Evolutionary conservation across 257 asterid species (phyloP).

Genomic region (Fraxinus pennsylvanica): DNA sequence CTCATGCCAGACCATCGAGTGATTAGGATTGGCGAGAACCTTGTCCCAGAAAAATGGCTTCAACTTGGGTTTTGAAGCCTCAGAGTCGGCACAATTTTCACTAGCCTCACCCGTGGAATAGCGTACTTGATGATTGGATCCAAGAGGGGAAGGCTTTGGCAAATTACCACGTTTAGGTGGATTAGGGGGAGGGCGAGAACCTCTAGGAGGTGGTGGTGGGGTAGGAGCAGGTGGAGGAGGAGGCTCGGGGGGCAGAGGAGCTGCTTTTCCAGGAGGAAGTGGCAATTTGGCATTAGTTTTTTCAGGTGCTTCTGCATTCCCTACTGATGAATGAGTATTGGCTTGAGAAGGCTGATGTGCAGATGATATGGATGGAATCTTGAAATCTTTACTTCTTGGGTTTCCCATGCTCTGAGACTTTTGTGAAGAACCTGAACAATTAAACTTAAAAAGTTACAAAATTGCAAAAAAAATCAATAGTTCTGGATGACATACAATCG

Average conservation of each 20-base stretch:
- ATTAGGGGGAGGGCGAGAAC: slow-evolving; percentile 58
- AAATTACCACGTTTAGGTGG: slow-evolving; percentile 51
- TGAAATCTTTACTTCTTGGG: slow-evolving; percentile 28
- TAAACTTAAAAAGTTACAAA: slow-evolving; percentile 13
- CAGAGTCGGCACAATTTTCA: slow-evolving; percentile 49
- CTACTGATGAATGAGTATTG: slow-evolving; percentile 34
- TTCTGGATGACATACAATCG: slow-evolving; percentile 3
- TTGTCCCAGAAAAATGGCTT: slow-evolving; percentile 99
- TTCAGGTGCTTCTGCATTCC: slow-evolving; percentile 22
- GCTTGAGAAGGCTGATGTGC: slow-evolving; percentile 33
- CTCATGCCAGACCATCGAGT: slow-evolving; percentile 96
- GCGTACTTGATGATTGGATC: slow-evolving; percentile 44
- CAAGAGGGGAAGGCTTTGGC: slow-evolving; percentile 52
- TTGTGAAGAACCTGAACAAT: slow-evolving; percentile 51
- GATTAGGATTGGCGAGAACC: slow-evolving; percentile 84
- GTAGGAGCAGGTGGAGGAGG: slow-evolving; percentile 61
- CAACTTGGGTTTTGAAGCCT: slow-evolving; percentile 76
- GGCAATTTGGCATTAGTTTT: slow-evolving; percentile 42
- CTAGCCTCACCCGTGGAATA: slow-evolving; percentile 41
- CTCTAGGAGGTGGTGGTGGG: slow-evolving; percentile 86
- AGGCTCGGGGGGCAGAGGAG: slow-evolving; percentile 40
- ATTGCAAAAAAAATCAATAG: slow-evolving; percentile 4
- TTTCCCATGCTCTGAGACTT: slow-evolving; percentile 32
- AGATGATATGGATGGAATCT: slow-evolving; percentile 32
- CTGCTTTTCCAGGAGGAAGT: slow-evolving; percentile 73